Conservation (phyloP, 2,329 filamentous ascomycete species). For the Emmonsiellopsis sp. region DNA sequence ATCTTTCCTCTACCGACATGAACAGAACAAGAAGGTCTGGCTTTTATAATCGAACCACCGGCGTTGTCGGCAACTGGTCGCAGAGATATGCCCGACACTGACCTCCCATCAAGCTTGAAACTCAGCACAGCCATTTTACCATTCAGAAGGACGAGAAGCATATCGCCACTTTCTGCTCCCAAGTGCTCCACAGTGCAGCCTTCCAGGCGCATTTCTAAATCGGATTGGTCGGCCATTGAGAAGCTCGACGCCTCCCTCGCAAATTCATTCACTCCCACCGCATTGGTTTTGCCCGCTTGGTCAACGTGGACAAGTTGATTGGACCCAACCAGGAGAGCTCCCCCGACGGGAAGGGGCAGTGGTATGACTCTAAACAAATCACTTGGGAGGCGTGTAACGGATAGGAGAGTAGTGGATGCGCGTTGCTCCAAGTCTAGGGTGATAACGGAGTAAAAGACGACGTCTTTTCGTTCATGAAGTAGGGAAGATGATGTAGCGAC, state of each 20-base stretch:
- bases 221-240: conserved; percentile 74
- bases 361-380: conserved; percentile 78
- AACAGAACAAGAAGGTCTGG: conserved; percentile 59
- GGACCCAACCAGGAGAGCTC: conserved; percentile 72
- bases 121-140: conserved; percentile 67
- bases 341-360: conserved; percentile 76
- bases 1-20: conserved; percentile 59
- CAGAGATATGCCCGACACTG: conserved; percentile 77
- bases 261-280: conserved; percentile 86
- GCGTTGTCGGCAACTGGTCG: conserved; percentile 53
- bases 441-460: conserved; percentile 85
- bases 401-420: conserved; percentile 85
- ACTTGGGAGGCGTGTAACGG: conserved; percentile 74
- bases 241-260: conserved; percentile 76
- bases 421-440: conserved; percentile 89
- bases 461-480: conserved; percentile 67
- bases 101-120: conserved; percentile 83
- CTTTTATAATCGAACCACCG: conserved; percentile 54
- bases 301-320: conserved; percentile 95
- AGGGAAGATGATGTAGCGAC: conserved; percentile 65
- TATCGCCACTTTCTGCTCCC: conserved; percentile 66
- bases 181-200: conserved; percentile 69
- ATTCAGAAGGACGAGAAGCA: conserved; percentile 71
- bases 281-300: conserved; percentile 87
- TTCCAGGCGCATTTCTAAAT: conserved; percentile 71